Evolutionary conservation across 2,329 filamentous ascomycete genomes (phyloP), one percentile per base, ranked within the genome.

Genomic region (Xylariaceae sp.): DNA sequence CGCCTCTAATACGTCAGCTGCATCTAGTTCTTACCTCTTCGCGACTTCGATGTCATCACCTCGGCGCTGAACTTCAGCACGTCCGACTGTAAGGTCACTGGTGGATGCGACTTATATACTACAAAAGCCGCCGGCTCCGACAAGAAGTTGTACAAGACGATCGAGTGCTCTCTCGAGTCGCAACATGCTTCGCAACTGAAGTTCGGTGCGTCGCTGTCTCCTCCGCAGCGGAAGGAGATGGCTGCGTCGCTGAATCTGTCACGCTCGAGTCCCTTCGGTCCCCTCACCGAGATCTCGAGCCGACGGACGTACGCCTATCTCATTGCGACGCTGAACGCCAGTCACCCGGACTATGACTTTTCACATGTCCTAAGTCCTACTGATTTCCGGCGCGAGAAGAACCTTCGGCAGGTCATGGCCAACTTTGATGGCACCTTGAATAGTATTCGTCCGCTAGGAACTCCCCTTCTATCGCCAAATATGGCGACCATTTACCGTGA

Each of bases 321-420:
- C 55, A 97, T 99, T 67, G 94, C 94, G 44, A 97, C 93, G 0
- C 80, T 99, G 41, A 99, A 99, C 71, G 94, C 94, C 4, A 96
- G 90, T 60, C 93, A 99, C 75, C 87, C 90, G 1, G 90, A 99
- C 75, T 97, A 99, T 74, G 94, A 99, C 74, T 99, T 99, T 76
- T 96, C 92, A 1, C 89, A 96, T 71, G 88, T 94, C 39, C 80
- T 97, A 60, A 87, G 92, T 44, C 92, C 94, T 0, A 84, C 87
- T 41, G 94, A 99, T 73, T 99, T 99, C 74, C 88, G 88, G 67
- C 87, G 89, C 64, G 92, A 97, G 77, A 83, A 88, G 60, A 90
- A 87, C 67, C 74, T 96, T 63, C 86, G 89, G 62, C 82, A 83
- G 18, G 90, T 96, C 60, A 96, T 96, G 83, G 88, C 88, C 68